Base-by-base conservation (phyloP, 768 basidiomycete species). In the Cyclocybe aegerita region DNA sequence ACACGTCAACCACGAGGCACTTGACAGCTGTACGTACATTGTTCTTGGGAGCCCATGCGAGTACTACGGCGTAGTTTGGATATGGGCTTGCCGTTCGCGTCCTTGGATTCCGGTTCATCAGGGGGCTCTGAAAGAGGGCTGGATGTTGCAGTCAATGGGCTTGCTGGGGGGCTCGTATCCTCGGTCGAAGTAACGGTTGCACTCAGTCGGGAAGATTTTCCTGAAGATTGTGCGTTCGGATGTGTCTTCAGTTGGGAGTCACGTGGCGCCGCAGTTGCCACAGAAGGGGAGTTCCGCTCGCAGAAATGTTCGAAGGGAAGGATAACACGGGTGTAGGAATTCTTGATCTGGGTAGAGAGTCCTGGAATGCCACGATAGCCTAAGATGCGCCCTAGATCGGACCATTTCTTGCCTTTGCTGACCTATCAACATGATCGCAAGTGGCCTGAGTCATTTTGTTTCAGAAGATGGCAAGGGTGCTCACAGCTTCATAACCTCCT, bases 281-380 rank as follows among this genome's bases (percentile, higher is more conserved):
- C 69, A 43, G 70, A 62, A 17, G 86, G 81, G 30, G 84, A 85
- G 60, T 81, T 85, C 52, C 83, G 81, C 42, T 86, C 82, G 50
- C 84, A 86, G 66, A 93, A 98, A 60, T 90, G 83, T 62, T 98
- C 96, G 61, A 93, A 99, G n/a, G 97, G 97, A 39, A 93, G 80
- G 59, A 99, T 90, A 63, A 99, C 90, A 48, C 88, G 83, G 50
- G 79, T 79, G 68, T 96, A 99, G 4, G 94, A 91, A 60, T 83
- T 86, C 73, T 91, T 92, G 67, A 98, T 83, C 63, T 94, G 89
- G 1, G 88, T 86, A 11, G 88, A 89, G 52, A 95, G 79, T 43
- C 90, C 89, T 32, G 86, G 87, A 35, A 89, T 82, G 36, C 88
- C 85, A 56, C 85, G 78, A 73, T 93, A 93, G 29, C 94, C 92